Base-by-base conservation (phyloP, 352 stramenopile genomes). In the Phytophthora aleatoria region DNA sequence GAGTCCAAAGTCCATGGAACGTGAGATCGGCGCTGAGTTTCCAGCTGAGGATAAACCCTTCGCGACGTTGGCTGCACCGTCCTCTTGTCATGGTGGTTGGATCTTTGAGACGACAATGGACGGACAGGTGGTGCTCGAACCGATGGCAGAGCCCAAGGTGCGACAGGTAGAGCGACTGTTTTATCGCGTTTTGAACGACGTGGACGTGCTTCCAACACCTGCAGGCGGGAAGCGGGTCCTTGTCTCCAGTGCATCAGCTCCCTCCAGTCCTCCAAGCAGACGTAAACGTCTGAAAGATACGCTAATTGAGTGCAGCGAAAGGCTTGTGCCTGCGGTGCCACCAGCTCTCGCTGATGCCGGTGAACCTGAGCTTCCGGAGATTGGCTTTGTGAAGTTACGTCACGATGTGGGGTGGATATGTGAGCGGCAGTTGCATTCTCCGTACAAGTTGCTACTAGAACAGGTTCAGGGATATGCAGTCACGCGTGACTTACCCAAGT, bases 71-170 rank as follows among this genome's bases (percentile, higher is more conserved):
- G 38, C 59, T 27, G 66, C 67, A 3, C 57, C 68, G 20, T 61
- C 67, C 7, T 85, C 76, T 7, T 90, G 83, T 35, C 83, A 85
- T 35, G 83, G 83, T 3, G 86, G 86, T 11, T 94, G 86, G 86
- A 89, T 94, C 63, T 94, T 94, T 66, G 86, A 94, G 64, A 87
- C 77, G 5, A 94, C 86, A 3, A 94, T 94, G 86, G 86, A 94
- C 30, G 83, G 86, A 11, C 86, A 94, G 48, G 60, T 89, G 9
- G 86, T 94, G 44, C 61, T 94, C 4, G 82, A 92, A 26, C 82
- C 76, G 1, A 90, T 94, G 57, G 45, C 57, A 0, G 85, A 86
- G 44, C 86, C 83, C 0, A 71, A 77, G 10, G 67, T 76, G 33
- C 78, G 86, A 27, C 82, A 92, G 50, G 86, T 94, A 16, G 80